Evolutionary conservation across 2,329 filamentous ascomycete species (phyloP).

Genomic region (Mycosphaerella sp.): DNA sequence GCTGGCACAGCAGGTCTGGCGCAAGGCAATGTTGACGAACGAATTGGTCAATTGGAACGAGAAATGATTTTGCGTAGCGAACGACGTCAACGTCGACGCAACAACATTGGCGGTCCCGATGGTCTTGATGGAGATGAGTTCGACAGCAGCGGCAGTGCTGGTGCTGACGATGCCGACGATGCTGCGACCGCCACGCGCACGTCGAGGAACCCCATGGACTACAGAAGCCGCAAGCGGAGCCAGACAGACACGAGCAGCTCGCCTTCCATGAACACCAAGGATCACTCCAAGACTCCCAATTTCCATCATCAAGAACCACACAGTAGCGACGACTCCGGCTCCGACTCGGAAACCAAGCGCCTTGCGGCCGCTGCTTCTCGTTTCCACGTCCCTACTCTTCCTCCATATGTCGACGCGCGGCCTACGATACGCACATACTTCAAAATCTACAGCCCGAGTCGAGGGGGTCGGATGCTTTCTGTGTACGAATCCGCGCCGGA

Average conservation of each 20-base stretch:
- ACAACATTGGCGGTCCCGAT: slow-evolving; percentile 12
- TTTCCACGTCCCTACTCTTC: slow-evolving; percentile 40
- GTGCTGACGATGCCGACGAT: slow-evolving; percentile 36
- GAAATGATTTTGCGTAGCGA: slow-evolving; percentile 45
- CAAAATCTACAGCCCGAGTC: slow-evolving; percentile 55
- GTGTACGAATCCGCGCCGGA: slow-evolving; percentile 55
- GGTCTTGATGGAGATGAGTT: slow-evolving; percentile 24
- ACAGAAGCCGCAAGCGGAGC: slow-evolving; percentile 24
- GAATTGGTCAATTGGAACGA: slow-evolving; percentile 49
- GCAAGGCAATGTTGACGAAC: slow-evolving; percentile 45
- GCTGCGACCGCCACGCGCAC: slow-evolving; percentile 14
- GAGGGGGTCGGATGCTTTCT: slow-evolving; percentile 52
- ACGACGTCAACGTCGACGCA: slow-evolving; percentile 26
- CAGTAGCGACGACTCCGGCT: slow-evolving; percentile 24
- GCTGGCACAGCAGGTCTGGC: slow-evolving; percentile 35
- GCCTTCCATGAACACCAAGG: slow-evolving; percentile 3
- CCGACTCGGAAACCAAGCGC: slow-evolving; percentile 16
- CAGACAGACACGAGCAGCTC: slow-evolving; percentile 22
- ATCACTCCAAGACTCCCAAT: not conserved
- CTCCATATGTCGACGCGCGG: slow-evolving; percentile 49
- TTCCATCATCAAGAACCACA: not conserved
- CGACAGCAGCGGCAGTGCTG: slow-evolving; percentile 43
- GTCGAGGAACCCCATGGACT: slow-evolving; percentile 26
- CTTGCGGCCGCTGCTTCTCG: slow-evolving; percentile 21
- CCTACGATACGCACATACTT: slow-evolving; percentile 57